Percentiles rank a stretch among this genome's conserved stretches.
Conservation (phyloP, 768 basidiomycete genomes). For the Dacryopinax primogenitus region DNA sequence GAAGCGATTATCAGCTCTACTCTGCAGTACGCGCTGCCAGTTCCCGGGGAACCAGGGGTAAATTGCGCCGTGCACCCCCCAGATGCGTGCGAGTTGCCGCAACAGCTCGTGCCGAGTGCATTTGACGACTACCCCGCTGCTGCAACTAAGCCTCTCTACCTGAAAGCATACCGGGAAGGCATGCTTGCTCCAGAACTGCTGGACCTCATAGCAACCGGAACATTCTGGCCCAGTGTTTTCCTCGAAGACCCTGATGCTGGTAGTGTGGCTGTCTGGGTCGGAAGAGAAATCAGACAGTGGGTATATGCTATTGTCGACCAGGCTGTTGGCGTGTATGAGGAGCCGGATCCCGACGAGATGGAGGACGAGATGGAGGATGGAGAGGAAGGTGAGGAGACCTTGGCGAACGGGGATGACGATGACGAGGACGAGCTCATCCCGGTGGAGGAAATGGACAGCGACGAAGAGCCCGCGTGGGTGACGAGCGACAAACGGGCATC, state of each 20-base stretch:
- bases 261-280: constrained; percentile 49
- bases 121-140: constrained; percentile 9
- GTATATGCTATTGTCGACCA: constrained; percentile 56
- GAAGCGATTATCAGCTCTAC: constrained; percentile 62
- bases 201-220: constrained; percentile 48
- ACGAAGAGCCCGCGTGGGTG: constrained; percentile 27
- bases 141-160: constrained; percentile 27
- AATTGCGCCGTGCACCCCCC: constrained; percentile 40
- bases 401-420: constrained; percentile 23
- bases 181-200: constrained; percentile 43
- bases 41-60: constrained; percentile 21
- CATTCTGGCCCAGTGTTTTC: constrained; percentile 60
- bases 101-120: constrained; percentile 4
- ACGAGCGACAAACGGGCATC: constrained; percentile 30
- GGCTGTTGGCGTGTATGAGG: constrained; percentile 40
- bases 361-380: constrained; percentile 19
- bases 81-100: constrained; percentile 49
- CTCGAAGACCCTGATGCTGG: constrained; percentile 67
- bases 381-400: constrained; percentile 16
- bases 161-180: constrained; percentile 52
- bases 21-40: constrained; percentile 61
- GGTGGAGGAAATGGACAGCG: constrained; percentile 50
- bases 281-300: constrained; percentile 51
- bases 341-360: constrained; percentile 22
- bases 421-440: constrained; percentile 37